Base-by-base conservation (phyloP, 2,329 filamentous ascomycete species). In the Aspergillus costaricaensis region DNA sequence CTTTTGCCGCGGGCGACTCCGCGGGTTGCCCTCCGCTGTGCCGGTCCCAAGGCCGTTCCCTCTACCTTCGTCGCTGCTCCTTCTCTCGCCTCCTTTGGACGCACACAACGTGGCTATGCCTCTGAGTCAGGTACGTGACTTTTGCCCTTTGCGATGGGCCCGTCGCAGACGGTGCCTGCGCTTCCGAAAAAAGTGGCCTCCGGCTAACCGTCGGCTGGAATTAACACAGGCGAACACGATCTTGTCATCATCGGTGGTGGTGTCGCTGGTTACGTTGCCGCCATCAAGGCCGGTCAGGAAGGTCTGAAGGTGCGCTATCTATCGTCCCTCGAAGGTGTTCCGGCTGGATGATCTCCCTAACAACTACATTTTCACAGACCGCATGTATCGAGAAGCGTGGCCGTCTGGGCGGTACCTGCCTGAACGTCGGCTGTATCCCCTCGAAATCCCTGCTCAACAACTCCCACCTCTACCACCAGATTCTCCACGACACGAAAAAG, bases 401-500 rank as follows among this genome's bases (percentile, higher is more conserved):
- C 70, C 85, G 87, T 62, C 88, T 99, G 72, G 95, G 95, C 74
- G 95, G 95, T 77, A 99, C 95, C 74, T 99, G 95, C 84, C 83
- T 99, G 74, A 99, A 99, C 79, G 95, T 99, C 75, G 95, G 95
- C 82, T 99, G 95, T 83, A 99, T 99, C 77, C 95, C 95, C 68
- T 99, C 95, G 68, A 99, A 99, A 83, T 97, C 95, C 65, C 91
- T 99, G 70, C 91, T 99, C 79, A 99, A 98, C 88, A 98, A 98
- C 86, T 97, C 95, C 72, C 92, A 97, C 80, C 86, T 98, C 63
- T 98, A 98, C 85, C 94, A 98, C 84, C 90, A 93, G 81, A 90
- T 97, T 75, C 87, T 96, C 63, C 94, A 99, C 83, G 95, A 99
- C 83, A 94, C 92, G 68, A 96, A 97, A 83, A 88, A 91, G 81